Percentiles rank a stretch among this genome's conserved stretches.
phyloP scores from a whole-genome alignment of 495 filamentous ascomycete genomes.

The Hypomontagnella submonticulosa region DNA sequence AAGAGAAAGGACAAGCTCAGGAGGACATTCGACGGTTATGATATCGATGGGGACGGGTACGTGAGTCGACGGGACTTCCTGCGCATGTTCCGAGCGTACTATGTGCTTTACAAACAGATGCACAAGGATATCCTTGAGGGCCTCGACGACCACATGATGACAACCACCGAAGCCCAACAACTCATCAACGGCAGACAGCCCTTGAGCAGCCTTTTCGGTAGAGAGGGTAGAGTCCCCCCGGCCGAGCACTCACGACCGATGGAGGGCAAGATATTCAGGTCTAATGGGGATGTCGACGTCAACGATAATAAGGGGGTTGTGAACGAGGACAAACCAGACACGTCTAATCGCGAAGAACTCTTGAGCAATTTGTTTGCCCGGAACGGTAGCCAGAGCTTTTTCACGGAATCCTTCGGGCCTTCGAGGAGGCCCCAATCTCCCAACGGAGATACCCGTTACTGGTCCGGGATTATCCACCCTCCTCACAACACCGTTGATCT shows the following conservation, averaged over 20 bases:
- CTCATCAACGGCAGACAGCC: constrained; percentile 80
- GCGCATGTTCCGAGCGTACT: constrained; percentile 90
- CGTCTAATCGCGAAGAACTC: constrained; percentile 54
- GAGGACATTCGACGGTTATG: constrained; percentile 88
- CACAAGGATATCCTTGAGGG: constrained; percentile 84
- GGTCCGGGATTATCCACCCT: constrained; percentile 54
- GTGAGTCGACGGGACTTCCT: constrained; percentile 90
- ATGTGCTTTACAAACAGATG: constrained; percentile 84
- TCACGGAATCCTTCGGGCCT: constrained; percentile 47
- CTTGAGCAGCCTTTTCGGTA: constrained; percentile 76
- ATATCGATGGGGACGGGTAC: constrained; percentile 89
- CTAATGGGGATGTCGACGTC: constrained; percentile 71
- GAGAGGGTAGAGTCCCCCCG: constrained; percentile 68
- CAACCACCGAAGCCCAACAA: constrained; percentile 74
- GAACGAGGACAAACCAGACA: constrained; percentile 56
- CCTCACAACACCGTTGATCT: constrained; percentile 53
- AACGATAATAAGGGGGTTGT: constrained; percentile 58
- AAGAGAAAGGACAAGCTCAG: constrained; percentile 79
- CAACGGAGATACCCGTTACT: constrained; percentile 49
- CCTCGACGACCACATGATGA: constrained; percentile 82
- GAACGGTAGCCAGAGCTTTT: constrained; percentile 49
- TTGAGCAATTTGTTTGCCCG: constrained; percentile 53
- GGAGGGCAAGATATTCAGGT: constrained; percentile 70
- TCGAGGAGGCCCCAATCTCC: constrained; percentile 46
- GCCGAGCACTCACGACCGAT: constrained; percentile 67